These are phyloP conservation scores for Lanzia echinophila DNA, from an alignment of 2,329 filamentous ascomycete genomes.

Conservation along the genomic window DNA sequence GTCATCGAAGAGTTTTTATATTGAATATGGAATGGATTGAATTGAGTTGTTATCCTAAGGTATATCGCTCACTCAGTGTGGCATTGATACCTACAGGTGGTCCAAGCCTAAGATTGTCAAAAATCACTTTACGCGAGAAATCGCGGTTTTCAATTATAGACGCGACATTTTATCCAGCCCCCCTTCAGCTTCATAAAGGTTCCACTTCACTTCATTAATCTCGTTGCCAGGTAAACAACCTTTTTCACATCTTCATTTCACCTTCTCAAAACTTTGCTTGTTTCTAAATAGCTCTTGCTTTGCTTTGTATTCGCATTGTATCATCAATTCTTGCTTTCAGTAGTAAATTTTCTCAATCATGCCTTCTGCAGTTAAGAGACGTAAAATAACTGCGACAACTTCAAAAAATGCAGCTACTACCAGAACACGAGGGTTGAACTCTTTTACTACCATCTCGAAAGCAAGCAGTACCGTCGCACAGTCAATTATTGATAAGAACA, in stretches of 20 bases:
- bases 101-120: neutral
- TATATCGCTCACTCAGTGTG: too few species aligned
- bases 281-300: conserved; percentile 7
- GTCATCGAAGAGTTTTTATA: too few species aligned
- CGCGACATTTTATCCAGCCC: conserved; percentile 18
- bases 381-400: conserved; percentile 22
- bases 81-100: too few species aligned
- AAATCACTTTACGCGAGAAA: conserved; percentile 27
- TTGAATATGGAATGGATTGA: too few species aligned
- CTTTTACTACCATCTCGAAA: conserved; percentile 39
- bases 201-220: too few species aligned
- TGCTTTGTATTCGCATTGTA: neutral
- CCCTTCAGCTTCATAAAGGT: conserved; percentile 13
- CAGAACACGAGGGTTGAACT: conserved; percentile 31
- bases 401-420: conserved; percentile 13
- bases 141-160: conserved; percentile 1
- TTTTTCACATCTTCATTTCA: conserved; percentile 8
- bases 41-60: too few species aligned
- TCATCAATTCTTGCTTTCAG: conserved; percentile 2
- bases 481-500: conserved; percentile 30
- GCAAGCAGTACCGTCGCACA: conserved; percentile 30
- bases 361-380: conserved; percentile 26
- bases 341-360: conserved; percentile 22
- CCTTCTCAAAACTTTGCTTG: too few species aligned
- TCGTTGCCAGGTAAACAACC: conserved; percentile 5